These are phyloP conservation scores for Kwoniella mangroviensis DNA, from an alignment of 768 basidiomycete genomes.

Conservation along the genomic window DNA sequence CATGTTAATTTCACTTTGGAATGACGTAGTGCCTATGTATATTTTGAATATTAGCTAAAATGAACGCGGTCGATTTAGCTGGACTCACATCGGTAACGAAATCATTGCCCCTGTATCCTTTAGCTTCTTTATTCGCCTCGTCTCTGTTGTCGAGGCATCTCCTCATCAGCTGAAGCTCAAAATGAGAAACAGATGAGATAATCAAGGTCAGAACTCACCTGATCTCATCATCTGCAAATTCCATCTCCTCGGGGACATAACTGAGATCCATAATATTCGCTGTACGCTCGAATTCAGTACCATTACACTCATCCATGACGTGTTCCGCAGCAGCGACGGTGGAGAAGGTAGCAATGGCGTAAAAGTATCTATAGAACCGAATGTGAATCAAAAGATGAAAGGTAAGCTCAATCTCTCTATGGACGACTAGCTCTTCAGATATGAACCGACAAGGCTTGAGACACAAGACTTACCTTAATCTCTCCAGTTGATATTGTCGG, in stretches of 20 bases:
- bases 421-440: no score
- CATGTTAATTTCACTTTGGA: constrained; percentile 98
- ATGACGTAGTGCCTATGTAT: constrained; percentile 81
- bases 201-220: constrained; percentile 61
- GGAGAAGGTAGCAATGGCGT: constrained; percentile 90
- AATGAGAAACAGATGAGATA: background rate
- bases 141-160: constrained; percentile 64
- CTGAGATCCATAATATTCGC: constrained; percentile 95
- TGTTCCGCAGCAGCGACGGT: constrained; percentile 74
- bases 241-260: constrained; percentile 88
- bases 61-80: background rate
- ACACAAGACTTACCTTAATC: constrained; percentile 71
- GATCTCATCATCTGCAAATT: constrained; percentile 72
- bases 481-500: constrained; percentile 87
- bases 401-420: constrained; percentile 81
- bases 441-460: no score
- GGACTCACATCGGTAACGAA: constrained; percentile 86
- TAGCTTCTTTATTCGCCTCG: constrained; percentile 73
- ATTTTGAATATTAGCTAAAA: constrained; percentile 8
- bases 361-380: constrained; percentile 74
- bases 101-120: constrained; percentile 74
- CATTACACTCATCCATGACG: constrained; percentile 83
- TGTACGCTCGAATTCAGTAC: constrained; percentile 92
- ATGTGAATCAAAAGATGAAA: background rate
- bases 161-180: background rate